phyloP scores from a whole-genome alignment of 2,329 filamentous ascomycete species.

The Claviceps humidiphila region DNA sequence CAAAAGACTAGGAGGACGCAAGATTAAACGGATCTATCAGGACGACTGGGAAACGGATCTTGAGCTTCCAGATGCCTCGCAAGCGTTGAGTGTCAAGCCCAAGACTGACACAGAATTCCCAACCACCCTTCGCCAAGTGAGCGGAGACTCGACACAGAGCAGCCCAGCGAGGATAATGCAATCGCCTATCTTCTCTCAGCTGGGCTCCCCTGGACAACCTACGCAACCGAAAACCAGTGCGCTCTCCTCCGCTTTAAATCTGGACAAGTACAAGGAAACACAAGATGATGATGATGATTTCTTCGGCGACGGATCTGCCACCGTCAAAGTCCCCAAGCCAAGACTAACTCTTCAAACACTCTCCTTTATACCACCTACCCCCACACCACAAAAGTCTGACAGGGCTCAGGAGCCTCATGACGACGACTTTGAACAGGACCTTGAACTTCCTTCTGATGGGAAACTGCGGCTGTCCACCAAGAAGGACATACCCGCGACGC shows the following conservation, averaged over 20 bases:
- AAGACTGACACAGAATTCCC: conserved; percentile 50
- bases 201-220: conserved; percentile 19
- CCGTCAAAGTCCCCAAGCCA: conserved; percentile 54
- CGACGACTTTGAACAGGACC: conserved; percentile 60
- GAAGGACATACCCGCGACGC: conserved; percentile 49
- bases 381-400: conserved; percentile 36
- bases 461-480: conserved; percentile 51
- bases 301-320: conserved; percentile 49
- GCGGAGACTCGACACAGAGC: conserved; percentile 36
- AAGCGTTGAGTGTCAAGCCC: conserved; percentile 51
- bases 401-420: conserved; percentile 22
- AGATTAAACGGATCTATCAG: conserved; percentile 57
- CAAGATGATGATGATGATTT: conserved; percentile 50
- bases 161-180: conserved; percentile 36
- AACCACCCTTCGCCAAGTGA: conserved; percentile 55
- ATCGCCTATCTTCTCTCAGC: conserved; percentile 11
- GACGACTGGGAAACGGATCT: conserved; percentile 76
- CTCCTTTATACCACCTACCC: conserved; percentile 43
- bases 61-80: conserved; percentile 48
- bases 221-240: conserved; percentile 20
- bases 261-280: conserved; percentile 52
- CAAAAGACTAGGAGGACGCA: conserved; percentile 69
- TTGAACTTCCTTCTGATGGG: conserved; percentile 57
- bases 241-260: conserved; percentile 35
- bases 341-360: conserved; percentile 26